A percentile compares a stretch with the other conserved stretches of the same genome.
Evolutionary conservation across 805 yeast species (phyloP).

Genomic region (Myxozyma kluyveri): DNA sequence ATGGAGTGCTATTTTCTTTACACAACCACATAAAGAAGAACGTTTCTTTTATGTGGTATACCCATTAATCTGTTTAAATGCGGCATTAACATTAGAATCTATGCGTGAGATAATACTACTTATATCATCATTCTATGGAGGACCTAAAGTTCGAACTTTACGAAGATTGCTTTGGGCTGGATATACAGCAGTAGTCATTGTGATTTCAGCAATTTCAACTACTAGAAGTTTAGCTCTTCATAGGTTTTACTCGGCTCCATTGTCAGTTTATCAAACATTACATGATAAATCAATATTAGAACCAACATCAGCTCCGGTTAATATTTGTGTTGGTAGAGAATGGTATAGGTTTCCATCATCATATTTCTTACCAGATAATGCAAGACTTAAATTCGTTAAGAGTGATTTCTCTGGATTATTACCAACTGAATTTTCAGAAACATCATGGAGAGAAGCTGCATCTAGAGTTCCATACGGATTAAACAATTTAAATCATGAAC

Average conservation of each 20-base stretch:
- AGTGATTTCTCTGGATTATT: conserved; percentile 83
- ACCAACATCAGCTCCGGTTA: conserved; percentile 37
- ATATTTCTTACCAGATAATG: conserved; percentile 66
- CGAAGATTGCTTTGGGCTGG: neutral
- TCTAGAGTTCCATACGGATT: conserved; percentile 56
- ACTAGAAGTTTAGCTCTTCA: conserved; percentile 61
- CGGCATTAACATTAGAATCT: conserved; percentile 49
- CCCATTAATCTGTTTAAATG: conserved; percentile 61
- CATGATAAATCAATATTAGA: neutral
- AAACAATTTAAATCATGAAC: conserved; percentile 73
- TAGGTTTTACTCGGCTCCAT: conserved; percentile 70
- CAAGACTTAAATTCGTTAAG: conserved; percentile 62
- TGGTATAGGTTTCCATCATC: conserved; percentile 94
- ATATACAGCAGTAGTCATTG: neutral
- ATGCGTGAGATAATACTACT: neutral
- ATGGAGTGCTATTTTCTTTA: conserved; percentile 66
- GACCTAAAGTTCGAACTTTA: neutral
- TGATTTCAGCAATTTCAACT: conserved; percentile 23
- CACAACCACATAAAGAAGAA: conserved; percentile 92
- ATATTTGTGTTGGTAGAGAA: conserved; percentile 88
- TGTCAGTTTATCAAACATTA: conserved; percentile 52
- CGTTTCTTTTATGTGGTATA: conserved; percentile 85
- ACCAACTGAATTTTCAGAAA: conserved; percentile 72
- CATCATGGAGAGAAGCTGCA: conserved; percentile 35
- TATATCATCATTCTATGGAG: neutral